A percentile compares a stretch with the other conserved stretches of the same genome.
Evolutionary conservation across 129 eudicot genomes (phyloP).

Genomic region (Artemisia argyi): DNA sequence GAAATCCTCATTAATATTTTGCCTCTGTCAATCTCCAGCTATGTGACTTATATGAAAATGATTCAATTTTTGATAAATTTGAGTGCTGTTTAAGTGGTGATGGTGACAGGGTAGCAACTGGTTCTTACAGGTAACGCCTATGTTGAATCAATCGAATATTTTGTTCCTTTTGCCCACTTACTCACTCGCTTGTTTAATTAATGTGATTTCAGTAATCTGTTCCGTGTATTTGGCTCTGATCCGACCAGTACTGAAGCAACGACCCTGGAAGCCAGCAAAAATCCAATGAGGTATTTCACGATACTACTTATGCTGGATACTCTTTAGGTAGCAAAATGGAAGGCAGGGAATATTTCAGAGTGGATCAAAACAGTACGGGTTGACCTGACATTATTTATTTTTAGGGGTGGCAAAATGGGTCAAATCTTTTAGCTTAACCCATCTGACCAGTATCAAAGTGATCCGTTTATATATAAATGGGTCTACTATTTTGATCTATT

Average conservation of each 20-base stretch:
- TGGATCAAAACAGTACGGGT: neutral
- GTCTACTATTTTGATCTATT: neutral
- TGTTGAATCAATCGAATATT: neutral
- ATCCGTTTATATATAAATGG: neutral
- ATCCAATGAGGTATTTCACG: conserved; percentile 81
- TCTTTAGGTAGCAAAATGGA: conserved; percentile 4
- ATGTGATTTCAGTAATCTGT: conserved; percentile 66
- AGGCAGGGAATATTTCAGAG: neutral
- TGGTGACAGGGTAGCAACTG: conserved; percentile 91
- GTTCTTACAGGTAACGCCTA: conserved; percentile 80
- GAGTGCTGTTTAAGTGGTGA: conserved; percentile 98
- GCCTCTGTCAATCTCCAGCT: conserved; percentile 51
- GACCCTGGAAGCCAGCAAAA: conserved; percentile 96
- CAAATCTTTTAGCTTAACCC: neutral
- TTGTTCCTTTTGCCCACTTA: neutral
- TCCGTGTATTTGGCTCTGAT: conserved; percentile 85
- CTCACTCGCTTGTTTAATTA: neutral
- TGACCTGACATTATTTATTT: neutral
- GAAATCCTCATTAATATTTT: conserved; percentile 18
- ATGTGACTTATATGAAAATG: conserved; percentile 93
- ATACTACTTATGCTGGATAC: neutral
- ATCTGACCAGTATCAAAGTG: neutral
- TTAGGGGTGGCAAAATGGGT: neutral
- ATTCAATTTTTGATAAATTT: conserved; percentile 94
- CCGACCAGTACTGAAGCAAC: conserved; percentile 81